A percentile compares a stretch with the other conserved stretches of the same genome.
Conservation (phyloP, 2,329 filamentous ascomycete genomes). For the Neospermospora avenae region DNA sequence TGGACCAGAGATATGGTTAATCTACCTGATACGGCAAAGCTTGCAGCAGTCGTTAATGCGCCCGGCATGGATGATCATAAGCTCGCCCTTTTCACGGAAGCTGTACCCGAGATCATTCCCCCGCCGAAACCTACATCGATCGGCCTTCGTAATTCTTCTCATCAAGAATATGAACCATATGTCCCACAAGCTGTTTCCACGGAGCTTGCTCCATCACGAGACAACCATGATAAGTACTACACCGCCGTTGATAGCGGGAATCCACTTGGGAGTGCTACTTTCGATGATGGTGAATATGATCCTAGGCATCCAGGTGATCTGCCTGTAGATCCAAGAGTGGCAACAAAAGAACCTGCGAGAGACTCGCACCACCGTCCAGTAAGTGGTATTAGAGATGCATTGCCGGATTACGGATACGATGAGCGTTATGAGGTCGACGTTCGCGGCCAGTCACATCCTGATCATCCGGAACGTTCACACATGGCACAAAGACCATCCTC, state of each 20-base stretch:
- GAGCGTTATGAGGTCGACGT: constrained; percentile 12
- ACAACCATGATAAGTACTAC: constrained; percentile 35
- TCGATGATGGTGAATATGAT: constrained; percentile 28
- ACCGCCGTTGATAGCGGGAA: constrained; percentile 10
- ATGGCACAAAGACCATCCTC: constrained; percentile 18
- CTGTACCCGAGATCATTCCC: constrained; percentile 44
- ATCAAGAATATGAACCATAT: constrained; percentile 11
- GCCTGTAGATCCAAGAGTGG: constrained; percentile 12
- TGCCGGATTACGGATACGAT: constrained; percentile 9
- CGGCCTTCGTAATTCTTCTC: background rate
- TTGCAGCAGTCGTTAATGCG: constrained; percentile 47
- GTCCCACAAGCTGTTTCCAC: constrained; percentile 9
- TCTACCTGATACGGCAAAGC: constrained; percentile 49
- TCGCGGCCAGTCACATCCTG: constrained; percentile 13
- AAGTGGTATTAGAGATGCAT: background rate
- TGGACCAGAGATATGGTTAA: constrained; percentile 62
- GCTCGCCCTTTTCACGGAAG: constrained; percentile 47
- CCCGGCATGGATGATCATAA: constrained; percentile 56
- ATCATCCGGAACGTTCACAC: constrained; percentile 10
- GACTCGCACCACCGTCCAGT: constrained; percentile 6
- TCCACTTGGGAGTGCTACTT: constrained; percentile 14
- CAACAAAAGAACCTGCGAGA: constrained; percentile 3
- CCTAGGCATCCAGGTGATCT: constrained; percentile 26
- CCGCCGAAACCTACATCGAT: constrained; percentile 5
- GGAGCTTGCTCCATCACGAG: constrained; percentile 30